phyloP scores from a whole-genome alignment of 805 yeast genomes.

The Cyberlindnera veronae region DNA sequence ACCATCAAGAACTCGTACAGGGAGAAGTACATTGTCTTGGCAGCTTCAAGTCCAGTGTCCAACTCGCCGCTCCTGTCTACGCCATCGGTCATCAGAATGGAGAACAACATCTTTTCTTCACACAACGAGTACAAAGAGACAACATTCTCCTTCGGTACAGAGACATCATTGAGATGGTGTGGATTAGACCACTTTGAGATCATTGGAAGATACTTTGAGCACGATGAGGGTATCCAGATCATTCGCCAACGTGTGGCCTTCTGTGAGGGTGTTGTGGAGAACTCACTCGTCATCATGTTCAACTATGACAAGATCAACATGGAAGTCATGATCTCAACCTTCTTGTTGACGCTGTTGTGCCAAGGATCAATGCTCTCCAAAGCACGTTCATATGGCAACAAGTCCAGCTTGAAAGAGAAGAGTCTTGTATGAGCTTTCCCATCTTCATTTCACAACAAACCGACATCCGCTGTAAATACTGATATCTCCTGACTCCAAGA shows the following conservation, averaged over 20 bases:
- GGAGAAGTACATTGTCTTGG: conserved; percentile 22
- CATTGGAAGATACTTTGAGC: conserved; percentile 5
- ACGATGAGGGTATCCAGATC: conserved; percentile 4
- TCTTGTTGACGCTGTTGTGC: conserved; percentile 16
- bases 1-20: conserved; percentile 15
- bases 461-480: conserved; percentile 25
- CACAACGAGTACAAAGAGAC: conserved; percentile 3
- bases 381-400: neutral
- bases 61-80: conserved; percentile 21
- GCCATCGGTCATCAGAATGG: conserved; percentile 19
- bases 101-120: conserved; percentile 1
- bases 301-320: conserved; percentile 24
- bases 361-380: neutral
- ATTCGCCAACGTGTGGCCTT: conserved; percentile 22
- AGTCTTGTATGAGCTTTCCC: neutral
- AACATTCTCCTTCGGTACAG: conserved; percentile 20
- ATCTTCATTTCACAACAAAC: conserved; percentile 11
- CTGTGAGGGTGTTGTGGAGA: conserved; percentile 14
- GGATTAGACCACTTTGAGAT: conserved; percentile 23
- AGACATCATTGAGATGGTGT: conserved; percentile 21
- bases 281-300: conserved; percentile 15
- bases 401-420: neutral
- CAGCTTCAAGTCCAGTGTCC: conserved; percentile 2
- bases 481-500: conserved; percentile 11
- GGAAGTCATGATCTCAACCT: conserved; percentile 24